phyloP scores from a whole-genome alignment of 2,329 filamentous ascomycete species.

The Daldinia sp. region DNA sequence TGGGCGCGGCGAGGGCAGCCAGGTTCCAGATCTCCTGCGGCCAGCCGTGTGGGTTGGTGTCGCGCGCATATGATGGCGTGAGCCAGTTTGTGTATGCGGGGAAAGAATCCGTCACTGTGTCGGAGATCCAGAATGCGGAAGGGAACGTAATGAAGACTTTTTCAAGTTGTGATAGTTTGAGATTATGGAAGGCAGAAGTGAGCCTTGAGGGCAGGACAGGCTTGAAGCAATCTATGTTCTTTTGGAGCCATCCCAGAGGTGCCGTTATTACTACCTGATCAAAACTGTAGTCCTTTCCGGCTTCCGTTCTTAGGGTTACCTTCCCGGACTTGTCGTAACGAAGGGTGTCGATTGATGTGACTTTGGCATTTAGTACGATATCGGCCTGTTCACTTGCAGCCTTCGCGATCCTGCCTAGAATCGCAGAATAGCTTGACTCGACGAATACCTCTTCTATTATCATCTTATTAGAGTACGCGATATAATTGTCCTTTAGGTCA shows the following conservation, averaged over 20 bases:
- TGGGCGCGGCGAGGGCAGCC: conserved; percentile 34
- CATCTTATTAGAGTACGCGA: neutral
- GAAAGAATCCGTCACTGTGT: conserved; percentile 27
- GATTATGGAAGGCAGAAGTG: conserved; percentile 57
- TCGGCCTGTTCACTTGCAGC: conserved; percentile 61
- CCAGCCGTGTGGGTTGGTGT: conserved; percentile 41
- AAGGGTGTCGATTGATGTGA: conserved; percentile 54
- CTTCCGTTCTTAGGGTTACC: conserved; percentile 58
- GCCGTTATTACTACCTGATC: conserved; percentile 66
- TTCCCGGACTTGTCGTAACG: conserved; percentile 38
- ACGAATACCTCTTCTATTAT: conserved; percentile 70
- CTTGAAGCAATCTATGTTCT: conserved; percentile 58
- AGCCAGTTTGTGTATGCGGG: conserved; percentile 42
- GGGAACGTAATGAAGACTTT: conserved; percentile 49
- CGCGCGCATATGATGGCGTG: conserved; percentile 33
- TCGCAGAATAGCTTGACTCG: conserved; percentile 69
- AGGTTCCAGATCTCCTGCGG: conserved; percentile 45
- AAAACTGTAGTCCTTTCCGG: conserved; percentile 55
- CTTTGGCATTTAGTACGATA: conserved; percentile 60
- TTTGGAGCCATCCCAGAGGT: conserved; percentile 66
- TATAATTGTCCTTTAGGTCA: neutral
- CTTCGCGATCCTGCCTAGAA: conserved; percentile 65
- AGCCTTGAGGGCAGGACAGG: conserved; percentile 59
- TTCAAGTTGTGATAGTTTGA: conserved; percentile 46
- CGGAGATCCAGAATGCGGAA: conserved; percentile 45